A percentile compares a stretch with the other conserved stretches of the same genome.
phyloP scores from a whole-genome alignment of 257 asterid genomes.

The Lavandula angustifolia region DNA sequence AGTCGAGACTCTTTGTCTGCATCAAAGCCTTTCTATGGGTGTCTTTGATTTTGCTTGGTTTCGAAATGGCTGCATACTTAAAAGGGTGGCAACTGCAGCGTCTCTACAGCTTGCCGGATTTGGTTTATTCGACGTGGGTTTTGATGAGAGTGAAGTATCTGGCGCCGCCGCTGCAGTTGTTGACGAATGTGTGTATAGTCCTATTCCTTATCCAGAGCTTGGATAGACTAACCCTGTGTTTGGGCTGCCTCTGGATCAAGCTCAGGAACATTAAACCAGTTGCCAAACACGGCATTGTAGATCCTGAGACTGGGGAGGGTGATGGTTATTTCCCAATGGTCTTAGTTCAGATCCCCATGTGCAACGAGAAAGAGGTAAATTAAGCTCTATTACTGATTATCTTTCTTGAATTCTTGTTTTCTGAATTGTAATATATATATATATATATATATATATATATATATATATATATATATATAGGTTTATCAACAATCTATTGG shows the following conservation, averaged over 20 bases:
- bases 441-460: no score
- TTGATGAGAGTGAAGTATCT: conserved; percentile 69
- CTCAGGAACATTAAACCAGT: conserved; percentile 59
- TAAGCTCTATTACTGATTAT: no score
- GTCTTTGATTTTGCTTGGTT: conserved; percentile 53
- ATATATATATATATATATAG: conserved; percentile 31
- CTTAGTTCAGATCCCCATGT: conserved; percentile 94
- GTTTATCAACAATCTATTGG: conserved; percentile 89
- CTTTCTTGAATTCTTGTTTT: no score
- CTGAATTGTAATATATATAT: no score
- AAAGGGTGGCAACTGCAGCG: conserved; percentile 74
- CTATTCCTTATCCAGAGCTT: conserved; percentile 78
- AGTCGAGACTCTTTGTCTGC: conserved; percentile 54
- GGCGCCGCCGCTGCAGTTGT: conserved; percentile 75
- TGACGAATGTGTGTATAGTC: conserved; percentile 71
- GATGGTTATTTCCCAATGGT: conserved; percentile 82
- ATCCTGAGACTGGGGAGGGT: conserved; percentile 70
- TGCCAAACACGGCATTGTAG: conserved; percentile 46
- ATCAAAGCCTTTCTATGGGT: conserved; percentile 63
- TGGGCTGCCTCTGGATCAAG: conserved; percentile 85
- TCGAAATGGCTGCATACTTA: conserved; percentile 69
- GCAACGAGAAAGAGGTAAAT: conserved; percentile 86
- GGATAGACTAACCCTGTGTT: conserved; percentile 70
- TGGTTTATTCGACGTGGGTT: conserved; percentile 73
- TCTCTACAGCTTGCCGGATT: conserved; percentile 52